phyloP scores from a whole-genome alignment of 805 yeast genomes.

The Ogataea wickerhamii region DNA sequence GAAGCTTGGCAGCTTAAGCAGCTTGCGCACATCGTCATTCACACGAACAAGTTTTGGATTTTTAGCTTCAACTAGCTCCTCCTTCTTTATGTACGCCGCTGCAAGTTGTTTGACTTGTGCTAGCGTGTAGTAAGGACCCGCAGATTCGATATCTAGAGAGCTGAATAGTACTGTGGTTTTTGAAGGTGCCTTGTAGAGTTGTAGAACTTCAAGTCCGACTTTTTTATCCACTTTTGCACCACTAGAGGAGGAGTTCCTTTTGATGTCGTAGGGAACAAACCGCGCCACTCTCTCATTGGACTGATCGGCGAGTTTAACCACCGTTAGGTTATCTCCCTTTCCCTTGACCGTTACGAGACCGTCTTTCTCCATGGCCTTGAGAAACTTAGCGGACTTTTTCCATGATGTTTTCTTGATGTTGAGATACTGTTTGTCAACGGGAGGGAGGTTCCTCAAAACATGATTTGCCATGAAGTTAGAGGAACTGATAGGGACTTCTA shows the following conservation, averaged over 20 bases:
- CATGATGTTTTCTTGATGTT: conserved; percentile 79
- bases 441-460: conserved; percentile 70
- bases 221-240: conserved; percentile 5
- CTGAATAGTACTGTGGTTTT: conserved; percentile 46
- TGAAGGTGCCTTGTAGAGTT: conserved; percentile 55
- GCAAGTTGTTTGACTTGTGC: conserved; percentile 53
- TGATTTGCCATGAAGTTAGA: conserved; percentile 73
- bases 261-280: conserved; percentile 62
- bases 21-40: conserved; percentile 40
- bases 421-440: conserved; percentile 48
- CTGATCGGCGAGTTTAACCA: conserved; percentile 47
- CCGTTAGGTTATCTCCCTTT: conserved; percentile 73
- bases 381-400: conserved; percentile 83
- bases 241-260: conserved; percentile 15
- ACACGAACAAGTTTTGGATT: conserved; percentile 53
- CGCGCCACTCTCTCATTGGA: conserved; percentile 47
- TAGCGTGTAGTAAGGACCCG: conserved; percentile 43
- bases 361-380: conserved; percentile 82
- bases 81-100: conserved; percentile 51
- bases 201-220: conserved; percentile 27
- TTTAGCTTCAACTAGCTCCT: conserved; percentile 47
- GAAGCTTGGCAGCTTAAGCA: conserved; percentile 22
- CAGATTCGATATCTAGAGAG: conserved; percentile 34
- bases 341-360: conserved; percentile 71
- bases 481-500: conserved; percentile 64